Percentiles rank a stretch among this genome's conserved stretches.
phyloP scores from a whole-genome alignment of 2,329 filamentous ascomycete genomes.

The Sclerotinia trifoliorum region DNA sequence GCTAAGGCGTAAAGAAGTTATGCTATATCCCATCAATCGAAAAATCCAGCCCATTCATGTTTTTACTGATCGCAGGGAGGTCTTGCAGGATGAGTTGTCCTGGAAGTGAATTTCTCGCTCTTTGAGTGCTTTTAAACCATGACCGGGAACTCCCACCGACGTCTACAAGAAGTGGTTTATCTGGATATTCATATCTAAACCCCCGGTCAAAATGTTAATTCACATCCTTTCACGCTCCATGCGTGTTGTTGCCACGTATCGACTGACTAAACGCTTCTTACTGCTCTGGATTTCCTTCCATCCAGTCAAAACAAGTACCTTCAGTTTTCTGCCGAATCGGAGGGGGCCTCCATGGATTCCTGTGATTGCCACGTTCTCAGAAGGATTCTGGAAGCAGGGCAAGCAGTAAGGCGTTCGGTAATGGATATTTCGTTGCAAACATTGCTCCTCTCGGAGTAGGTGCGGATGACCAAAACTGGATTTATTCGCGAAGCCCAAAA shows the following conservation, averaged over 20 bases:
- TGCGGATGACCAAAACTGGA: background rate
- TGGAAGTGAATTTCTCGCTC: background rate
- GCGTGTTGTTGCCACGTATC: no score
- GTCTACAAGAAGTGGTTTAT: background rate
- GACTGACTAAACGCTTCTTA: no score
- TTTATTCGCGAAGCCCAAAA: background rate
- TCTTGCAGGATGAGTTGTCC: background rate
- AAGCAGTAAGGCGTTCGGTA: background rate
- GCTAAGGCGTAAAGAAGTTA: background rate
- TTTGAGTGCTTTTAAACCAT: background rate
- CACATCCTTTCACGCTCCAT: background rate
- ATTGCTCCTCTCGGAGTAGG: no score
- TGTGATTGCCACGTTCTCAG: background rate
- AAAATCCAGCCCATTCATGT: background rate
- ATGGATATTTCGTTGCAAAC: background rate
- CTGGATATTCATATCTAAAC: background rate
- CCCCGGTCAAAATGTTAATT: background rate
- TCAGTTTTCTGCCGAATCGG: no score
- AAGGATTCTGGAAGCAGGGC: background rate
- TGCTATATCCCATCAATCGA: background rate
- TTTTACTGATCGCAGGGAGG: no score
- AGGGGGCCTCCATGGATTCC: no score
- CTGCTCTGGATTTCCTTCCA: no score
- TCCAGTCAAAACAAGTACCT: no score
- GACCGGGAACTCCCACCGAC: background rate